phyloP scores from a whole-genome alignment of 345 rosid genomes.

The Melaleuca quinquenervia region DNA sequence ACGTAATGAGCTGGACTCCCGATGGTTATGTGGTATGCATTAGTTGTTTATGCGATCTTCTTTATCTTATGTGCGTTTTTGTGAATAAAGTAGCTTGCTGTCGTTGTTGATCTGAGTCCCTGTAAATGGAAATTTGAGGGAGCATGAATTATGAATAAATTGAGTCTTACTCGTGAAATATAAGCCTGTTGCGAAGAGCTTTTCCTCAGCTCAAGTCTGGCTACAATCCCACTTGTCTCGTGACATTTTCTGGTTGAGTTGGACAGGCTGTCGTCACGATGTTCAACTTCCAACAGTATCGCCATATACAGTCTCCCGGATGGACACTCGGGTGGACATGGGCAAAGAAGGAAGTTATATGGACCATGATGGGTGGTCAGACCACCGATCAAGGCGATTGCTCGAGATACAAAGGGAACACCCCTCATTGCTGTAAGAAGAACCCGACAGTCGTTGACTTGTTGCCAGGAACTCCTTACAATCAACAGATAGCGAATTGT shows the following conservation, averaged over 20 bases:
- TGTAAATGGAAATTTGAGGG: background rate
- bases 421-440: conserved; percentile 40
- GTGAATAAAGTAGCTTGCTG: background rate
- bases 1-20: conserved; percentile 37
- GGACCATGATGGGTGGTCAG: conserved; percentile 41
- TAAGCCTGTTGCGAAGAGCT: background rate
- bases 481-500: conserved; percentile 51
- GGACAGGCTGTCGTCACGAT: conserved; percentile 36
- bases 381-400: conserved; percentile 59
- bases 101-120: background rate
- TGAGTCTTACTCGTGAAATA: background rate
- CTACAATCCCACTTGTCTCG: background rate
- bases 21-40: conserved; percentile 39
- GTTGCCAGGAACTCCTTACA: conserved; percentile 36
- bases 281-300: conserved; percentile 39
- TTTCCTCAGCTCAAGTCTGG: background rate
- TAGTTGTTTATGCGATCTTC: background rate
- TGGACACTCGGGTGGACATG: conserved; percentile 65
- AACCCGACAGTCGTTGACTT: conserved; percentile 42
- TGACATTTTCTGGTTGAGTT: background rate
- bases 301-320: conserved; percentile 47
- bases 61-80: background rate
- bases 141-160: background rate
- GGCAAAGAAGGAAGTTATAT: conserved; percentile 51
- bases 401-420: conserved; percentile 29